Evolutionary conservation across 495 filamentous ascomycete genomes (phyloP).

Genomic region (Trichoderma reesei): DNA sequence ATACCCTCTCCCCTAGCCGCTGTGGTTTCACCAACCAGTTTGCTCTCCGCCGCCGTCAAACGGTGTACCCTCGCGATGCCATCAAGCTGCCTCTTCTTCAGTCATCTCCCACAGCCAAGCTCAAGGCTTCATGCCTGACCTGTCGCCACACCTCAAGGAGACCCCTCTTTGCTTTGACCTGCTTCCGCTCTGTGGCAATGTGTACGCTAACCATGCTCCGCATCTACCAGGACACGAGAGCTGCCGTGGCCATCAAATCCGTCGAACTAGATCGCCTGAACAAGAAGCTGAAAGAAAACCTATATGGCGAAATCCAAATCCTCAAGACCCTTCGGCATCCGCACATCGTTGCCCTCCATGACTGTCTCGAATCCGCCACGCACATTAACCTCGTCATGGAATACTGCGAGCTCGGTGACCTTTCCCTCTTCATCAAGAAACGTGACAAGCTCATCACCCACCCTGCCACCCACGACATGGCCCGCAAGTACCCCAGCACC

Average conservation of each 20-base stretch:
- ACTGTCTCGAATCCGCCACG: constrained; percentile 73
- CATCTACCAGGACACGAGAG: constrained; percentile 42
- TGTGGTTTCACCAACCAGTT: not conserved
- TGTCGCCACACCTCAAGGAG: too few relatives aligned
- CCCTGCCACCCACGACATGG: constrained; percentile 71
- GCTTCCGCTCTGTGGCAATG: not conserved
- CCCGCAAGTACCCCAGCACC: constrained; percentile 80
- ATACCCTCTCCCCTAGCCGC: constrained; percentile 15
- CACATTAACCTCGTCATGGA: constrained; percentile 98
- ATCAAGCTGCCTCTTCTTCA: not conserved
- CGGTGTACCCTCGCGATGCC: not conserved
- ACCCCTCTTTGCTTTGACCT: not conserved
- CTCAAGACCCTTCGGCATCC: constrained; percentile 86
- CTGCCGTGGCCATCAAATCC: constrained; percentile 86
- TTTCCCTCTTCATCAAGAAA: constrained; percentile 92
- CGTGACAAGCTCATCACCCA: constrained; percentile 67
- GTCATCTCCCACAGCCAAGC: not conserved
- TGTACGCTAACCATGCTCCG: constrained; percentile 29
- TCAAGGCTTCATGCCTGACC: too few relatives aligned
- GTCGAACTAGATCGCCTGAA: constrained; percentile 83
- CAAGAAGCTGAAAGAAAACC: constrained; percentile 78
- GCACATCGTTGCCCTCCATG: constrained; percentile 91
- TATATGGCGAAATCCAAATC: constrained; percentile 89
- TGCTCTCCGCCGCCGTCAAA: not conserved
- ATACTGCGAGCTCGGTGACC: constrained; percentile 88